Conservation (phyloP, 257 asterid genomes). For the Solanum ossicruentum region DNA sequence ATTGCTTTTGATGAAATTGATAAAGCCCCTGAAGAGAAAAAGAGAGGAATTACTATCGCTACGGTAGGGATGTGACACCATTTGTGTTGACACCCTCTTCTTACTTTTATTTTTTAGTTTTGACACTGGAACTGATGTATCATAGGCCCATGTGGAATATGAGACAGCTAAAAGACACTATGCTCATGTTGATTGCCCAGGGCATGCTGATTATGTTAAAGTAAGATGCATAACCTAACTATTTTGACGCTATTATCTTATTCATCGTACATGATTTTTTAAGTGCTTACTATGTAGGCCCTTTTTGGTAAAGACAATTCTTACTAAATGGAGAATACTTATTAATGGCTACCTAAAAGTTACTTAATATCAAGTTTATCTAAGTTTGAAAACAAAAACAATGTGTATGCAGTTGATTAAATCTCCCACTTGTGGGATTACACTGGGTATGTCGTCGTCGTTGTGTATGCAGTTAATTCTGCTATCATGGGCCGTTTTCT, state of each 20-base stretch:
- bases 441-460: background rate
- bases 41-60: slow-evolving; percentile 93
- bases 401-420: background rate
- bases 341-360: background rate
- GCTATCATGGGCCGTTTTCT: background rate
- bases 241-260: background rate
- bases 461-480: background rate
- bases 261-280: background rate
- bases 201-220: slow-evolving; percentile 94
- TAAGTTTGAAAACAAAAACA: background rate
- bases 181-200: slow-evolving; percentile 98
- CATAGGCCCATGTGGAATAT: slow-evolving; percentile 93
- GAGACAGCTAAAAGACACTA: slow-evolving; percentile 90
- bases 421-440: background rate
- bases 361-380: background rate
- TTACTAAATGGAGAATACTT: background rate
- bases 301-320: background rate
- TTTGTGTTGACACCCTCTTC: background rate
- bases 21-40: slow-evolving; percentile 96
- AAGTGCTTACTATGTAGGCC: background rate
- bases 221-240: slow-evolving; percentile 22
- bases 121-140: slow-evolving; percentile 8
- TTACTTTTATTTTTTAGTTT: background rate
- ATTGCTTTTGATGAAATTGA: slow-evolving; percentile 93
- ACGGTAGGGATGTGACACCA: slow-evolving; percentile 33